These are phyloP conservation scores for Psilocybe cubensis DNA, from an alignment of 768 basidiomycete species.

Conservation along the genomic window DNA sequence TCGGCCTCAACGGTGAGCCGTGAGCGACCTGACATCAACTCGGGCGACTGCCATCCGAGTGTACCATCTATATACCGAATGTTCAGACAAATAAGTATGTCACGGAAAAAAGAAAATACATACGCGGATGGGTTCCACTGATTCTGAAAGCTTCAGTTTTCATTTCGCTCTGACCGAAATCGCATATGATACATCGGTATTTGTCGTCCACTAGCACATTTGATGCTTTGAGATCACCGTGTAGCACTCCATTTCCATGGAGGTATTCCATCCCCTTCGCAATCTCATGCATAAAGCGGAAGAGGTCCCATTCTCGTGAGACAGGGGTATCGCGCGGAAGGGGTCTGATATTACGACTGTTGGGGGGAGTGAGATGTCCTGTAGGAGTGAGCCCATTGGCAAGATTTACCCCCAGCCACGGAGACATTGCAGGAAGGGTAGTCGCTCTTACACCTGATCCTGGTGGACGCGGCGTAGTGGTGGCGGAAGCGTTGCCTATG, in stretches of 20 bases:
- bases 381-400: not conserved
- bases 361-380: slow-evolving; percentile 12
- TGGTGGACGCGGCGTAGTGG: not conserved
- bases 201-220: slow-evolving; percentile 79
- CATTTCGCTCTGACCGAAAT: slow-evolving; percentile 86
- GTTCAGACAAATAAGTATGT: too few relatives aligned
- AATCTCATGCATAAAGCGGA: slow-evolving; percentile 74
- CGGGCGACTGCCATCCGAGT: slow-evolving; percentile 74
- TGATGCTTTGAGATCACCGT: slow-evolving; percentile 81
- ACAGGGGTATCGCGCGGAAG: slow-evolving; percentile 17
- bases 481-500: not conserved
- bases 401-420: slow-evolving; percentile 6
- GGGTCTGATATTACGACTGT: not conserved
- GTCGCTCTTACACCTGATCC: slow-evolving; percentile 14
- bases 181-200: slow-evolving; percentile 72
- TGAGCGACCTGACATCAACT: slow-evolving; percentile 56
- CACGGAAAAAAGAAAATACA: slow-evolving; percentile 22
- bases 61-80: slow-evolving; percentile 53
- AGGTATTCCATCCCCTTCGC: slow-evolving; percentile 87
- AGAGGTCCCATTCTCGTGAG: slow-evolving; percentile 44
- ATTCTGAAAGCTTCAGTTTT: slow-evolving; percentile 71
- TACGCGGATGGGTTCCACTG: slow-evolving; percentile 54
- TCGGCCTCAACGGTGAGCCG: slow-evolving; percentile 59
- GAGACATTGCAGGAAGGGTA: slow-evolving; percentile 12
- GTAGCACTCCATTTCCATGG: slow-evolving; percentile 67